phyloP scores from a whole-genome alignment of 139 green algal genomes.

The Zygnema cylindricum region DNA sequence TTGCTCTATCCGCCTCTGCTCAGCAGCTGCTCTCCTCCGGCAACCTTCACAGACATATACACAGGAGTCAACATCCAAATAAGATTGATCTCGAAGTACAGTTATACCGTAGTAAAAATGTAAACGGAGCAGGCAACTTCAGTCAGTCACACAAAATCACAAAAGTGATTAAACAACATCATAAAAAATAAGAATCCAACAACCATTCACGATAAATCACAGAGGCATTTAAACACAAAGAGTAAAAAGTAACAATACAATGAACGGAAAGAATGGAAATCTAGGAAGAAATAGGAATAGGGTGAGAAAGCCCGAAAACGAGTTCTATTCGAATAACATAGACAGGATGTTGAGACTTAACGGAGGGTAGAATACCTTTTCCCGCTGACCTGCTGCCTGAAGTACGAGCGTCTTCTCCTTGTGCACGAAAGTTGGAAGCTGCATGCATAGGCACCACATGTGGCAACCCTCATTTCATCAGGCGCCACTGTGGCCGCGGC shows the following conservation, averaged over 20 bases:
- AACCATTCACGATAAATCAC: not conserved
- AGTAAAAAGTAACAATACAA: not conserved
- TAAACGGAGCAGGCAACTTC: not conserved
- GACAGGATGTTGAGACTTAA: too few relatives aligned
- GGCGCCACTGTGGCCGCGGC: not conserved
- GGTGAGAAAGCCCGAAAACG: too few relatives aligned
- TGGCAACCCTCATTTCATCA: not conserved
- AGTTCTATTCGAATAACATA: too few relatives aligned
- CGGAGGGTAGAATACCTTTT: too few relatives aligned
- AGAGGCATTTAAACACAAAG: not conserved
- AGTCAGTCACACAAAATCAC: not conserved
- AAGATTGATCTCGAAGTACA: too few relatives aligned
- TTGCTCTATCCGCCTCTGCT: constrained; percentile 29
- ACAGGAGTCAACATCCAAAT: too few relatives aligned
- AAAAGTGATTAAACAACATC: not conserved
- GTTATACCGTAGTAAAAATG: too few relatives aligned
- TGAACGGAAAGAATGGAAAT: not conserved
- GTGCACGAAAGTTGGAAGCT: not conserved
- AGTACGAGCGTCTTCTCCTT: not conserved
- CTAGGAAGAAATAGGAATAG: too few relatives aligned
- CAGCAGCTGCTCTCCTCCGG: constrained; percentile 12
- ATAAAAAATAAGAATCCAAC: not conserved
- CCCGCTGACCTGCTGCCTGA: not conserved
- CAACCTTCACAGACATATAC: constrained; percentile 5
- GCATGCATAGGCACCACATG: not conserved